Conservation (phyloP, 2,329 filamentous ascomycete genomes). For the Dryadomyces quercus-mongolicae region DNA sequence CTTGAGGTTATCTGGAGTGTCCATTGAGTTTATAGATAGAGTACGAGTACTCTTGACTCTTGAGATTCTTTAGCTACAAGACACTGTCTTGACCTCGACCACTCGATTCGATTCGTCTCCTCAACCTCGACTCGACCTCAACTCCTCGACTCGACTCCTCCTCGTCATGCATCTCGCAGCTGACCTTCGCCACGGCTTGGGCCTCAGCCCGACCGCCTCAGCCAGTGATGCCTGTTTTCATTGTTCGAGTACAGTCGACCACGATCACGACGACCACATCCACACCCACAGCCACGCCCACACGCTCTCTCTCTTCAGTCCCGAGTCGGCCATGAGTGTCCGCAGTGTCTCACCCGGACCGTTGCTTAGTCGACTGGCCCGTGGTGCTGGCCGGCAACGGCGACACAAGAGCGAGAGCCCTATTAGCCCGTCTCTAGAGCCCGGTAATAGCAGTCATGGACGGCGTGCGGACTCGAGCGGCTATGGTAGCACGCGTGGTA, state of each 20-base stretch:
- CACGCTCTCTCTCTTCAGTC: not conserved
- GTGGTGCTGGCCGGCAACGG: not conserved
- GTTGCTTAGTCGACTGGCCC: conserved; percentile 8
- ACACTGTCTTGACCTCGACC: not conserved
- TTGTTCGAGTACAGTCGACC: not conserved
- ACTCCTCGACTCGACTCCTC: not conserved
- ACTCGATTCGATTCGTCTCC: too few species aligned
- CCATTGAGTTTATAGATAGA: too few species aligned
- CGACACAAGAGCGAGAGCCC: not conserved
- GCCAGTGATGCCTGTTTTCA: not conserved
- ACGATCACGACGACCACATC: not conserved
- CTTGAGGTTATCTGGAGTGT: too few species aligned
- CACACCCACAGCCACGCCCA: not conserved
- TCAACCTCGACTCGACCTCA: not conserved
- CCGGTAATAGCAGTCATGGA: not conserved
- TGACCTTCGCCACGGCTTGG: not conserved
- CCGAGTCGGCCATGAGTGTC: not conserved
- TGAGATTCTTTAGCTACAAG: too few species aligned
- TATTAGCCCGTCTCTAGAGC: not conserved
- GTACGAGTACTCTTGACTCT: too few species aligned
- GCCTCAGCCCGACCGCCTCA: not conserved
- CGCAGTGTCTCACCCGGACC: conserved; percentile 3
- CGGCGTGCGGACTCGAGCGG: not conserved
- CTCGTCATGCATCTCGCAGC: not conserved
- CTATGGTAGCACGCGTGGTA: conserved; percentile 7